Conservation (phyloP, 257 asterid genomes). For the Anisodus tanguticus region DNA sequence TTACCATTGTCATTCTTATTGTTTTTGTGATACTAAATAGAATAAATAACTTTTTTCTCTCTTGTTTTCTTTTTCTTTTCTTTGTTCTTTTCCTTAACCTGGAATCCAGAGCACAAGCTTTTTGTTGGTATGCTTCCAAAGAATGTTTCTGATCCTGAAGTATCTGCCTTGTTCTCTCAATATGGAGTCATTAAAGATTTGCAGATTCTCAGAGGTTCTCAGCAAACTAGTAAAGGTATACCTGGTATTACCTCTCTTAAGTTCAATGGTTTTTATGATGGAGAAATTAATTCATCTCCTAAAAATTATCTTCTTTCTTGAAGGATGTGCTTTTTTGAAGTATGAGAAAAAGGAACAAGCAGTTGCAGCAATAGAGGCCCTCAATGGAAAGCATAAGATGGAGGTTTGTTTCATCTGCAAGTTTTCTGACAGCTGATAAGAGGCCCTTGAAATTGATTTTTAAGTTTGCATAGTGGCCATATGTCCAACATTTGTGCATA, state of each 20-base stretch:
- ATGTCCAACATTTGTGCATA: background rate
- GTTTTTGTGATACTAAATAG: constrained; percentile 12
- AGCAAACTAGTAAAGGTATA: constrained; percentile 93
- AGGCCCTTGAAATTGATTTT: constrained; percentile 23
- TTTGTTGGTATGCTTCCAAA: constrained; percentile 98
- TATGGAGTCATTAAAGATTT: constrained; percentile 81
- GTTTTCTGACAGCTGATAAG: constrained; percentile 14
- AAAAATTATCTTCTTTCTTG: constrained; percentile 28
- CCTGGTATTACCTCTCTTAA: constrained; percentile 19
- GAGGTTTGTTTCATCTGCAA: constrained; percentile 63
- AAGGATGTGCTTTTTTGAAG: constrained; percentile 95
- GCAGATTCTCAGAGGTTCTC: constrained; percentile 91
- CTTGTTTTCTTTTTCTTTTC: constrained; percentile 31
- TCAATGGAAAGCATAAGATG: constrained; percentile 90
- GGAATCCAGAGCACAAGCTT: constrained; percentile 79
- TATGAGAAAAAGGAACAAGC: constrained; percentile 93
- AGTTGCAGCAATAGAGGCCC: constrained; percentile 84
- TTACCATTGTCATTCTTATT: constrained; percentile 23
- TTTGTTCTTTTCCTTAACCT: background rate
- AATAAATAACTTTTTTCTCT: constrained; percentile 26
- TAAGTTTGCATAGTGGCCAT: constrained; percentile 12
- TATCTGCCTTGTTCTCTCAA: constrained; percentile 79
- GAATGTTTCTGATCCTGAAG: constrained; percentile 81
- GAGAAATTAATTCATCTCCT: background rate
- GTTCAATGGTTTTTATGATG: constrained; percentile 17